These are phyloP conservation scores for Phytophthora pinifolia DNA, from an alignment of 352 stramenopile genomes.

Conservation along the genomic window DNA sequence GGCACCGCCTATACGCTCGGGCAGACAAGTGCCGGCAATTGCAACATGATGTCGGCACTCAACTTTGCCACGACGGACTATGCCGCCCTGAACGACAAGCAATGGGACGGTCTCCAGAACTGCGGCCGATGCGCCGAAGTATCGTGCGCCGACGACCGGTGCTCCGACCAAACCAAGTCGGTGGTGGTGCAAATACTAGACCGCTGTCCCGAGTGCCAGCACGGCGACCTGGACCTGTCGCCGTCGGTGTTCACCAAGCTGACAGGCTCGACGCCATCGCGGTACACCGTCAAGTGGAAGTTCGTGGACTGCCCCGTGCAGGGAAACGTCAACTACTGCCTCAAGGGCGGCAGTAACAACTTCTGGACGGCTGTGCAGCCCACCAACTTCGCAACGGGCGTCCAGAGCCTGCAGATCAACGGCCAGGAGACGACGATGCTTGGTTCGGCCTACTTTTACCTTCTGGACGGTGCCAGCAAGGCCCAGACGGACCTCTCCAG, in stretches of 20 bases:
- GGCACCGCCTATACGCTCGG: slow-evolving; percentile 49
- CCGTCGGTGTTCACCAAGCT: slow-evolving; percentile 43
- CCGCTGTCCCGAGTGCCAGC: slow-evolving; percentile 67
- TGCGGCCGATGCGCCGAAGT: slow-evolving; percentile 73
- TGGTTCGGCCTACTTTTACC: slow-evolving; percentile 66
- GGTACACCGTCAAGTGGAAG: slow-evolving; percentile 49
- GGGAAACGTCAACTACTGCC: slow-evolving; percentile 54
- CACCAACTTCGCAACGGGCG: slow-evolving; percentile 36
- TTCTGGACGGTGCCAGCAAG: slow-evolving; percentile 41
- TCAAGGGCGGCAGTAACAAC: slow-evolving; percentile 53
- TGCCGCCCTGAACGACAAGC: slow-evolving; percentile 65
- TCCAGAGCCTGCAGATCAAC: slow-evolving; percentile 50
- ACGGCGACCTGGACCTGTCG: slow-evolving; percentile 65
- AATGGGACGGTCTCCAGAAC: slow-evolving; percentile 59
- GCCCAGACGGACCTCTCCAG: slow-evolving; percentile 34
- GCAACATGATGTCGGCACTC: slow-evolving; percentile 45
- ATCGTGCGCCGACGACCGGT: slow-evolving; percentile 54
- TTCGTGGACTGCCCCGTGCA: slow-evolving; percentile 52
- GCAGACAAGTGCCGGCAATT: slow-evolving; percentile 43
- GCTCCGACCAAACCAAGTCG: slow-evolving; percentile 38
- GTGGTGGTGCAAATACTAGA: slow-evolving; percentile 67
- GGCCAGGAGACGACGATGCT: slow-evolving; percentile 63
- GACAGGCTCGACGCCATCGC: slow-evolving; percentile 42
- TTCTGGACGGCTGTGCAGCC: slow-evolving; percentile 54
- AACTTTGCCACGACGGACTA: slow-evolving; percentile 50